Evolutionary conservation across 2,329 filamentous ascomycete genomes (phyloP).

Genomic region (Beauveria sp.): DNA sequence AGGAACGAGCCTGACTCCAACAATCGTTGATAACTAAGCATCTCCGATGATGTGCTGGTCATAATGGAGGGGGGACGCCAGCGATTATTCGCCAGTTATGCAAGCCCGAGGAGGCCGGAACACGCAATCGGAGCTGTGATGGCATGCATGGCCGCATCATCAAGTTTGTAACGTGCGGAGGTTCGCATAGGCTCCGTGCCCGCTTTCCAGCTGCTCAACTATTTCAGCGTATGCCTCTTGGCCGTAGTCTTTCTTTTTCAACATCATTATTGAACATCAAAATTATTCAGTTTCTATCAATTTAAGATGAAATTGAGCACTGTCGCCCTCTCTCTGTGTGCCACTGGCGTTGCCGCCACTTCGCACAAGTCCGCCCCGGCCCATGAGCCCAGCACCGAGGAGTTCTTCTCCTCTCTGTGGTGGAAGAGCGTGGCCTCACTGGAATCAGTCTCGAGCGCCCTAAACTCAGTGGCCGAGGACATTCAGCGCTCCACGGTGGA

Average conservation of each 20-base stretch:
- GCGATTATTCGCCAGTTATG: conserved; percentile 1
- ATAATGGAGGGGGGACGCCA: not conserved
- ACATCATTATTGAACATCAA: not conserved
- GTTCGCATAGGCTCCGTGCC: not conserved
- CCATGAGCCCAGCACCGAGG: not conserved
- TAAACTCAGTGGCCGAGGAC: conserved; percentile 1
- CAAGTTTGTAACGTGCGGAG: not conserved
- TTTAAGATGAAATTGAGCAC: conserved; percentile 4
- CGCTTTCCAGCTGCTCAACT: not conserved
- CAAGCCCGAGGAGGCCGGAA: not conserved
- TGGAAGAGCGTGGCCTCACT: not conserved
- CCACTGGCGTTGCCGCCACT: not conserved
- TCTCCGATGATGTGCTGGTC: not conserved
- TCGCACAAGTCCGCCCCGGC: not conserved
- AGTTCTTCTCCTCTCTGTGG: not conserved
- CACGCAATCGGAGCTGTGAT: conserved; percentile 3
- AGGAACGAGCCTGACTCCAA: not conserved
- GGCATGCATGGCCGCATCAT: conserved; percentile 8
- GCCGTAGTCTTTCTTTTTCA: not conserved
- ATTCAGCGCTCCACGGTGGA: conserved; percentile 7
- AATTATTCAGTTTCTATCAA: not conserved
- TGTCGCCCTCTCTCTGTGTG: not conserved
- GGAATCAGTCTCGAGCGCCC: not conserved
- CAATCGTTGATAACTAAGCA: not conserved
- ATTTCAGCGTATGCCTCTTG: not conserved